phyloP scores from a whole-genome alignment of 108 stramenopile species.

The Stephanodiscus triporus region DNA sequence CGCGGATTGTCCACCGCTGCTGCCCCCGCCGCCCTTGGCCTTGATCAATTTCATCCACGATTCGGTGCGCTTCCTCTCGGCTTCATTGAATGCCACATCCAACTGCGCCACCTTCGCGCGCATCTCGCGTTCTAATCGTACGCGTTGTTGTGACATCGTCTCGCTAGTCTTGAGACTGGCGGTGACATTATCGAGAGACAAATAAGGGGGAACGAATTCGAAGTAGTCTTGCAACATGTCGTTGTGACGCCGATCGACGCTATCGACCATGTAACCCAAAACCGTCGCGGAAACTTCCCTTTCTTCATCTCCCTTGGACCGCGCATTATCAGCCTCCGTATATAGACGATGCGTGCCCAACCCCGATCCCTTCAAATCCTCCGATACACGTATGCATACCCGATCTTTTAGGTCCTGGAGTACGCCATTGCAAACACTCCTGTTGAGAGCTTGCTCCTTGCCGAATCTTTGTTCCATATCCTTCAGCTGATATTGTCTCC shows the following conservation, averaged over 20 bases:
- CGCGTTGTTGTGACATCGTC: slow-evolving; percentile 53
- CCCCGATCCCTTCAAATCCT: background rate
- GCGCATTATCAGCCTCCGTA: background rate
- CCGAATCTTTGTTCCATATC: slow-evolving; percentile 12
- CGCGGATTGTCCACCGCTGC: slow-evolving; percentile 5
- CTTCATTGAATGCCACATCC: slow-evolving; percentile 37
- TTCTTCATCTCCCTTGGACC: background rate
- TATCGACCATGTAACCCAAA: slow-evolving; percentile 26
- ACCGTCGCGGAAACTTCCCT: slow-evolving; percentile 25
- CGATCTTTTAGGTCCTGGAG: slow-evolving; percentile 23
- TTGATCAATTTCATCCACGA: slow-evolving; percentile 65
- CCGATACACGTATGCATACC: slow-evolving; percentile 10
- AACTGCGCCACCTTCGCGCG: slow-evolving; percentile 33
- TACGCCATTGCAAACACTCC: slow-evolving; percentile 12
- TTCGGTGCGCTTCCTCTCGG: slow-evolving; percentile 59
- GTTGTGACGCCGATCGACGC: slow-evolving; percentile 29
- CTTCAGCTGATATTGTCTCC: slow-evolving; percentile 10
- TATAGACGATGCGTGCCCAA: slow-evolving; percentile 10
- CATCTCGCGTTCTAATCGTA: slow-evolving; percentile 37
- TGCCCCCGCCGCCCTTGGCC: slow-evolving; percentile 29
- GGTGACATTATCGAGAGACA: slow-evolving; percentile 22
- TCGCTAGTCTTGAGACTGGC: slow-evolving; percentile 52
- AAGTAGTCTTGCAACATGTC: slow-evolving; percentile 16
- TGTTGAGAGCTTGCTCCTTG: slow-evolving; percentile 12
- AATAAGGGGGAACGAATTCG: slow-evolving; percentile 63